Evolutionary conservation across 2,329 filamentous ascomycete species (phyloP).

Genomic region (Knufia fluminis): DNA sequence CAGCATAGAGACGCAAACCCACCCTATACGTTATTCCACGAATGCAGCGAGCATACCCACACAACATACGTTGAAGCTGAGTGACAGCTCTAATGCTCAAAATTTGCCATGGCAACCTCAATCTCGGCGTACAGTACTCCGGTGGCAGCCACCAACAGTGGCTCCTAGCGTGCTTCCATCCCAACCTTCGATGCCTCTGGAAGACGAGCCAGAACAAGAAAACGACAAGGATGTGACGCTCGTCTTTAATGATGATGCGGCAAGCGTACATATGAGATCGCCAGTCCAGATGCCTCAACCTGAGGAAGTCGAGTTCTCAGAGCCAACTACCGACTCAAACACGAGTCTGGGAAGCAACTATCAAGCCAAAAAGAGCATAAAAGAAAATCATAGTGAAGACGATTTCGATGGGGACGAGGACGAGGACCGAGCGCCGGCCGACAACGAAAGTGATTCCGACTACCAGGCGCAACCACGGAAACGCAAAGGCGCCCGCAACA

Average conservation of each 20-base stretch:
- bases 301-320: constrained; percentile 16
- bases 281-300: constrained; percentile 14
- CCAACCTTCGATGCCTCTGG: not conserved
- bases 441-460: constrained; percentile 15
- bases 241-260: not conserved
- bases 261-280: not conserved
- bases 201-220: not conserved
- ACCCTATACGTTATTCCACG: constrained; percentile 6
- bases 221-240: not conserved
- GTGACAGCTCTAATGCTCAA: not conserved
- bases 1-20: not conserved
- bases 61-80: not conserved
- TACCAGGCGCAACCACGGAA: constrained; percentile 4
- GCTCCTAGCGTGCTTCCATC: not conserved
- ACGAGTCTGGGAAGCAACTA: not conserved
- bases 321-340: not conserved
- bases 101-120: constrained; percentile 3
- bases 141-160: not conserved
- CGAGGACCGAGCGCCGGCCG: not conserved
- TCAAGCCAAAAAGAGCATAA: constrained; percentile 8
- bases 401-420: not conserved
- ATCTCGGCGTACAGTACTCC: not conserved
- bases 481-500: constrained; percentile 1
- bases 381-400: constrained; percentile 5
- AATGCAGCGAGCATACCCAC: not conserved